Evolutionary conservation across 2,329 filamentous ascomycete species (phyloP), one percentile per base, ranked within the genome.

Genomic region (Furcasterigmium sp.): DNA sequence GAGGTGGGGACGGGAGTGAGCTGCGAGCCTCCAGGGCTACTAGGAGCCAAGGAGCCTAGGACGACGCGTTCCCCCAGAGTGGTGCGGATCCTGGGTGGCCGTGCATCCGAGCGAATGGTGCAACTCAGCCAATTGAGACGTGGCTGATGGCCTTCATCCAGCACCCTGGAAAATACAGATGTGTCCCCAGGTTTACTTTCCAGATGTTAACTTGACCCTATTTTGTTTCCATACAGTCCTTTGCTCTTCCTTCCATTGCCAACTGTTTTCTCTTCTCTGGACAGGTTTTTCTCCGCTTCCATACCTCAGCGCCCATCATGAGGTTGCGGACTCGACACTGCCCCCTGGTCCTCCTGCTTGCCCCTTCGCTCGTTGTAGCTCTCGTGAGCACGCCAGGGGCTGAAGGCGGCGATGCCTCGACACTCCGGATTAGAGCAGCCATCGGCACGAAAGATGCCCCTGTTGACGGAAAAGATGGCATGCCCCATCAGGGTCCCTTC

Each of bases 391-490:
- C 48, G 15, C 46, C 58, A 34, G 42, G 42, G 41, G 34, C 51
- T 34, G 46, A 49, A 37, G 51, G n/a, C n/a, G n/a, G 42, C 47
- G 40, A 50, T 46, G 40, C 35, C 41, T 7, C 7, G 23, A 7
- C 23, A 7, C 7, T 26, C 23, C 23, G n/a, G n/a, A n/a, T 26
- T 26, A 10, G 47, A 48, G 21, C 39, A 37, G 36, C 51, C 13
- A 52, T 60, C 9, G 70, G 72, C 25, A 74, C 69, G 45, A 90
- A 90, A 61, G 84, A 93, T 69, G 88, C 87, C 44, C 91, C 91
- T 0, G 84, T 96, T 17, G 93, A 97, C 61, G 91, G 91, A 37
- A 85, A 86, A 55, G 93, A 97, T 67, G 93, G 93, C 38, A 93
- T 91, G 68, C 93, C 93, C 37, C 91, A 96, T 60, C 80, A 84